Evolutionary conservation across 2,329 filamentous ascomycete species (phyloP).

Genomic region (Arthrobotrys musiformis): DNA sequence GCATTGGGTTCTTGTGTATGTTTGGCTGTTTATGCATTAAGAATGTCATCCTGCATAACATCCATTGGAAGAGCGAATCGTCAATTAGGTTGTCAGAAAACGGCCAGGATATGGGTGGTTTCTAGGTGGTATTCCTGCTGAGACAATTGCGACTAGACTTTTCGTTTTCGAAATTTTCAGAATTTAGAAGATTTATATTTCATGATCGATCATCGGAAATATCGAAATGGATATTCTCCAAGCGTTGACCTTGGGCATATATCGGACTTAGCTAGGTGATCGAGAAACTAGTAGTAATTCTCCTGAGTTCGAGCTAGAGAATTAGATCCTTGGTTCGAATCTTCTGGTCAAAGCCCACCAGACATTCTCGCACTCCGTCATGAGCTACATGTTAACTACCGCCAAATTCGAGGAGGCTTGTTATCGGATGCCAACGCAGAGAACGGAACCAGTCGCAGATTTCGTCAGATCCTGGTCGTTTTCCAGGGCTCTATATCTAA

Average conservation of each 20-base stretch:
- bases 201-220: neutral
- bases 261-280: neutral
- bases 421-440: constrained; percentile 52
- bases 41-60: constrained; percentile 54
- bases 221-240: neutral
- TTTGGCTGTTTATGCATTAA: constrained; percentile 53
- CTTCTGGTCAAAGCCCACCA: neutral
- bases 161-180: constrained; percentile 13
- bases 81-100: constrained; percentile 47
- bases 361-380: neutral
- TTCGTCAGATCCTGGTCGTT: constrained; percentile 30
- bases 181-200: neutral
- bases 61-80: constrained; percentile 38
- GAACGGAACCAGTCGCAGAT: constrained; percentile 42
- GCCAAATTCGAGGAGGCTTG: constrained; percentile 9
- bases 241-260: neutral
- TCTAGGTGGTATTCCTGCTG: constrained; percentile 2
- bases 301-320: neutral
- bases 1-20: constrained; percentile 43
- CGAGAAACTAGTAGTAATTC: neutral
- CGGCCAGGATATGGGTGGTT: constrained; percentile 20
- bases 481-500: constrained; percentile 40
- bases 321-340: neutral
- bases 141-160: constrained; percentile 14
- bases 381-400: neutral